Evolutionary conservation across 805 yeast species (phyloP), one percentile per base, ranked within the genome.

Genomic region (Suhomyces prunicola): DNA sequence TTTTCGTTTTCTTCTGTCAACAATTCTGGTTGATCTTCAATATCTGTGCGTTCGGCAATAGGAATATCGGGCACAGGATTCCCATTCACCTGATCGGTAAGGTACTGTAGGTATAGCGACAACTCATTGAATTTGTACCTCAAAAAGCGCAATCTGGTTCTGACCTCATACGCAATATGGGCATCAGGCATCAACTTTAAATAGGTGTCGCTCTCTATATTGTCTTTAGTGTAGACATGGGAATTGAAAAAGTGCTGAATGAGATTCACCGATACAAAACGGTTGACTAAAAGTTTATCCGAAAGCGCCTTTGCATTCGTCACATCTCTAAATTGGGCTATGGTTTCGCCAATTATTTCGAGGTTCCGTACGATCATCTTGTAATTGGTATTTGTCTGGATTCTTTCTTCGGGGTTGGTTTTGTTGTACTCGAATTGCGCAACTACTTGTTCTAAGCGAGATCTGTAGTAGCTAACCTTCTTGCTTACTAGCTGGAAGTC

Each of bases 401-500:
- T 19, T 5, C 15, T 17, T 13, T 27, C 40, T n/a, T 15, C 27
- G 9, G 29, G 29, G 44, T 31, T 26, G 9, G 23, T n/a, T 12
- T 35, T 17, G 4, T 13, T 24, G 23, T 7, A 36, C 6, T 15
- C 27, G 44, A 46, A 52, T 23, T 41, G 19, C 3, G 24, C 36
- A 4, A 3, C 33, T 15, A 48, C 17, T 17, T 22, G n/a, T 1
- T 15, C 47, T 12, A 53, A 31, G 31, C 47, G 48, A 12, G 29
- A 12, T 10, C 47, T 33, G 50, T 59, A 62, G 50, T 57, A 56
- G 2, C 51, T 33, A 5, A 62, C 4, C 49, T 63, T 65, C 26
- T 44, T 46, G 2, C 49, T 35, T 4, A 60, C 46, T 49, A 60
- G 56, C 8, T 35, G 40, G 15, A 58, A 54, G 26, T 59, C 54